Evolutionary conservation across 75 land plant genomes (phyloP), one percentile per base, ranked within the genome.

Genomic region (Adiantum capillusveneris): DNA sequence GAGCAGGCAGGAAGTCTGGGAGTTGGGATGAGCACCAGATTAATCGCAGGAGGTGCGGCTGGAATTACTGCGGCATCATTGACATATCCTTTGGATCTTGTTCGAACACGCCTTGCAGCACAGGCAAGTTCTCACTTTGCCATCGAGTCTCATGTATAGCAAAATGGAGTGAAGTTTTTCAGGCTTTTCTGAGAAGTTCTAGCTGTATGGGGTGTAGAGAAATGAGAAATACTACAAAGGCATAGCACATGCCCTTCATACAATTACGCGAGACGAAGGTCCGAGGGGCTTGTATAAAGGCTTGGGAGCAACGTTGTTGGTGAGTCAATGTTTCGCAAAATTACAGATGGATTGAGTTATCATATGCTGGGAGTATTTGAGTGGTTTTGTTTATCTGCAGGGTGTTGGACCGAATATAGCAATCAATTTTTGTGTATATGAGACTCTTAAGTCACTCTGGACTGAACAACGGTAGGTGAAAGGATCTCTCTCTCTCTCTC

Each of bases 401-500:
- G 84, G 97, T 22, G 97, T 92, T 37, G 97, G 86, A 12, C 97
- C 97, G 41, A 92, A 75, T 59, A 79, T 92, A 42, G 94, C 97
- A 1, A 85, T 88, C 49, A 92, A 85, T 61, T 92, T 92, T 61
- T 79, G 95, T 37, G 94, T 77, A 22, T 92, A 92, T 66, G 97
- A 92, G 58, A 84, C 82, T 9, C 62, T 85, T 56, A 84, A 78
- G 76, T 77, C 88, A 28, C 56, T 57, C 11, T 92, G 97, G 97
- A 75, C 68, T 43, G 51, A 30, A 25, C 70, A 71, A n/a, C 82
- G 95, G 97, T 88, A 51, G 36, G n/a, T n/a, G n/a, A n/a, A n/a
- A n/a, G n/a, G n/a, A n/a, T n/a, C n/a, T n/a, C n/a, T n/a, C n/a
- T n/a, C n/a, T n/a, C n/a, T n/a, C n/a, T n/a, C n/a, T n/a, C n/a